Evolutionary conservation across 2,329 filamentous ascomycete species (phyloP).

Genomic region (Chaetomium globosum): DNA sequence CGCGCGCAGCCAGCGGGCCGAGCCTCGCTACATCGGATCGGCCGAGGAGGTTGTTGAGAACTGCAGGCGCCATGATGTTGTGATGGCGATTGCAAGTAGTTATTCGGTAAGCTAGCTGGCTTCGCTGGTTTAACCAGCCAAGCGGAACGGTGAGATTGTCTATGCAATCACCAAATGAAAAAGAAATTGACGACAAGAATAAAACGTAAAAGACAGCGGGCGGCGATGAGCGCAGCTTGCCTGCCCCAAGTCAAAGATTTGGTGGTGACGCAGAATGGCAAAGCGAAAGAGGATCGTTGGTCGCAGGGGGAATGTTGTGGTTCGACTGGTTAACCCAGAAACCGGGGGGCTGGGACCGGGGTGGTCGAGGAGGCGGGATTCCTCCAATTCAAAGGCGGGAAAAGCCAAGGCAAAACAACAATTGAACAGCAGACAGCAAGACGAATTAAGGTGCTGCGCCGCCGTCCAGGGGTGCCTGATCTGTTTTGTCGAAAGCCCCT

Average conservation of each 20-base stretch:
- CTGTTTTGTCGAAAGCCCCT: background rate
- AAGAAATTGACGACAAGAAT: slow-evolving; percentile 1
- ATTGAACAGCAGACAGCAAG: background rate
- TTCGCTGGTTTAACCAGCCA: slow-evolving; percentile 38
- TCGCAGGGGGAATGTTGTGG: slow-evolving; percentile 22
- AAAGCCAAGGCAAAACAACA: slow-evolving; percentile 18
- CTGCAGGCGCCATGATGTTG: slow-evolving; percentile 47
- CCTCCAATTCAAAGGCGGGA: background rate
- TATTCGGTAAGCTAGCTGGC: slow-evolving; percentile 29
- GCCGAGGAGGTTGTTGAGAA: slow-evolving; percentile 41
- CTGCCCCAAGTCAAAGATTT: background rate
- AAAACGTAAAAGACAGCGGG: background rate
- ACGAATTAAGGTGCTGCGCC: background rate
- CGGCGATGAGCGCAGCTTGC: background rate
- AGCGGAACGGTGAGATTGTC: slow-evolving; percentile 16
- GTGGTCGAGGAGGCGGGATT: background rate
- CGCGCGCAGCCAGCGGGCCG: slow-evolving; percentile 50
- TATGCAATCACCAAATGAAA: slow-evolving; percentile 12
- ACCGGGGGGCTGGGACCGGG: slow-evolving; percentile 33
- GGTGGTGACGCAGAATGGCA: slow-evolving; percentile 6
- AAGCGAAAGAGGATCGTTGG: slow-evolving; percentile 9
- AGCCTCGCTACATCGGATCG: slow-evolving; percentile 40
- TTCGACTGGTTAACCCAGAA: slow-evolving; percentile 36
- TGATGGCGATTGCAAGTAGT: slow-evolving; percentile 11
- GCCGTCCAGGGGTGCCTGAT: background rate